Evolutionary conservation across 2,329 filamentous ascomycete species (phyloP).

Genomic region (Pseudogymnoascus sp.): DNA sequence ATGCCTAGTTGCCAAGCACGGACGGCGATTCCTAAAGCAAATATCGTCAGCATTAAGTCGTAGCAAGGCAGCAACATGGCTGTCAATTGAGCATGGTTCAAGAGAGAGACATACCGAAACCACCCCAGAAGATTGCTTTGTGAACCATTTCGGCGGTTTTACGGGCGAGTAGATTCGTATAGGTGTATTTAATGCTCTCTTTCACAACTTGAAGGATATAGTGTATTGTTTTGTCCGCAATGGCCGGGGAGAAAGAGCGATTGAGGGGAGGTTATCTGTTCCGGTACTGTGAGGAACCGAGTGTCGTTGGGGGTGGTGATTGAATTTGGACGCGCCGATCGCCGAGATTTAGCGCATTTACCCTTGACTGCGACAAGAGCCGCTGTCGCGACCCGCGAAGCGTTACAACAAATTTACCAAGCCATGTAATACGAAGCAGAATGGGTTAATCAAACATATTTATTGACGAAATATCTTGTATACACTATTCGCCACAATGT

Average conservation of each 20-base stretch:
- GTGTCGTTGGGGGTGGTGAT: constrained; percentile 7
- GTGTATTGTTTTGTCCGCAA: constrained; percentile 4
- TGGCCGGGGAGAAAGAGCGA: background rate
- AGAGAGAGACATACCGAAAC: constrained; percentile 65
- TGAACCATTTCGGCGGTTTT: constrained; percentile 25
- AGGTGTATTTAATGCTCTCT: background rate
- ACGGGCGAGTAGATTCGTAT: background rate
- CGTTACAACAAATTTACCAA: background rate
- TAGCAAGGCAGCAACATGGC: background rate
- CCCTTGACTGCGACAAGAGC: background rate
- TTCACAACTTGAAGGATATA: constrained; percentile 3
- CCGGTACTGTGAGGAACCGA: background rate
- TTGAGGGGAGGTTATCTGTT: background rate
- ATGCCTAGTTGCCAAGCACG: constrained; percentile 96
- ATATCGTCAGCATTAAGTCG: constrained; percentile 5
- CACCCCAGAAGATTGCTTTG: constrained; percentile 73
- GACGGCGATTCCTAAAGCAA: constrained; percentile 67
- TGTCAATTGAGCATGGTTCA: constrained; percentile 6
- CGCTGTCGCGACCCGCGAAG: background rate
- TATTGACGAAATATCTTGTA: background rate
- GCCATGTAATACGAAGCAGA: background rate
- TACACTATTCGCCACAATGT: background rate
- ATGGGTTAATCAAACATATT: constrained; percentile 7
- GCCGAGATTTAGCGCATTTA: constrained; percentile 4
- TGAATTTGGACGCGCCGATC: constrained; percentile 8